Evolutionary conservation across 176 grass and related monocot genomes (phyloP).

Genomic region (Musa acuminata): DNA sequence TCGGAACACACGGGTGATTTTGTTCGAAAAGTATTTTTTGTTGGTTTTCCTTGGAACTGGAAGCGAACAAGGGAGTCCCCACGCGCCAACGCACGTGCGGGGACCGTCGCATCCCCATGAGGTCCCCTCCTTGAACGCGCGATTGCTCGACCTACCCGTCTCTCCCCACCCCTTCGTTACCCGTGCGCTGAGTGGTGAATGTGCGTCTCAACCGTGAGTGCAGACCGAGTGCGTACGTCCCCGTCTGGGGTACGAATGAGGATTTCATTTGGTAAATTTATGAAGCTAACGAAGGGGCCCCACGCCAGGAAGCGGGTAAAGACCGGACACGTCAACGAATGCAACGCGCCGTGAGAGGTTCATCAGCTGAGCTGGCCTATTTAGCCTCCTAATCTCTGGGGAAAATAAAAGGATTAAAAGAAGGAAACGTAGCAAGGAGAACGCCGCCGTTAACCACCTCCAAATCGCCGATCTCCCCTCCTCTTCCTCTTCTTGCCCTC

Average conservation of each 20-base stretch:
- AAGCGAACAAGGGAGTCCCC: too few relatives aligned
- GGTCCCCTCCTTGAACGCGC: too few relatives aligned
- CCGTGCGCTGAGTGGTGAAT: too few relatives aligned
- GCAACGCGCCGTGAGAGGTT: background rate
- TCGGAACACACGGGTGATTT: background rate
- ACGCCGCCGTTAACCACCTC: background rate
- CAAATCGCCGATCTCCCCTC: background rate
- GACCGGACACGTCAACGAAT: background rate
- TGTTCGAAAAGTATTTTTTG: background rate
- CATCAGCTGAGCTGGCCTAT: background rate
- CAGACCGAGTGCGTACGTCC: too few relatives aligned
- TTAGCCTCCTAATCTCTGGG: background rate
- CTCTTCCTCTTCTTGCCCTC: background rate
- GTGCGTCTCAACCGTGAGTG: too few relatives aligned
- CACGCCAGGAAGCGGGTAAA: background rate
- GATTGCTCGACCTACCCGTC: too few relatives aligned
- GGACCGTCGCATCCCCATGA: background rate
- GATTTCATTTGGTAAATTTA: background rate
- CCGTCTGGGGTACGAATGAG: too few relatives aligned
- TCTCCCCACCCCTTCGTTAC: rapidly evolving
- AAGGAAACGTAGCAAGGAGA: background rate
- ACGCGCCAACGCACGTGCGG: background rate
- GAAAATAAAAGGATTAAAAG: background rate
- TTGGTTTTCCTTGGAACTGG: too few relatives aligned
- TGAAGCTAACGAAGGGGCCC: background rate